These are phyloP conservation scores for Exophiala dermatitidis DNA, from an alignment of 2,329 filamentous ascomycete genomes.

Conservation along the genomic window DNA sequence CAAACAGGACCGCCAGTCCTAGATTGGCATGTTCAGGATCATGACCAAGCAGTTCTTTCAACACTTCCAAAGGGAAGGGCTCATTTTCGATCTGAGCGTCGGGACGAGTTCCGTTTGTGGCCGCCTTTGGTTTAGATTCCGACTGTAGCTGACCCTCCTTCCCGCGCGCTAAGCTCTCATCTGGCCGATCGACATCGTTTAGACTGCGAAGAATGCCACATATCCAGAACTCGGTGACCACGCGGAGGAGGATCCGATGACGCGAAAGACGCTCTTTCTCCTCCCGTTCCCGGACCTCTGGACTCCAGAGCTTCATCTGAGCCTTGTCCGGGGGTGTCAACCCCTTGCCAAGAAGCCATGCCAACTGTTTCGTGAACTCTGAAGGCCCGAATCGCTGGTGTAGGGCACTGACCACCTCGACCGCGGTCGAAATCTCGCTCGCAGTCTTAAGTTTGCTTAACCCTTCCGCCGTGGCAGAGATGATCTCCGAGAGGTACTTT, in stretches of 20 bases:
- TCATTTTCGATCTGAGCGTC: constrained; percentile 66
- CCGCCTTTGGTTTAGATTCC: constrained; percentile 52
- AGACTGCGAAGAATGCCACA: constrained; percentile 80
- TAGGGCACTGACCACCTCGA: constrained; percentile 89
- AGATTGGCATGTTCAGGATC: constrained; percentile 89
- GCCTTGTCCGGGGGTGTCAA: constrained; percentile 85
- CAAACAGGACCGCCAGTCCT: constrained; percentile 85
- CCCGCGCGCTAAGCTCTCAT: constrained; percentile 50
- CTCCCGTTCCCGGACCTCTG: constrained; percentile 84
- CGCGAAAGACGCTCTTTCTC: constrained; percentile 86
- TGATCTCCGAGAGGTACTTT: constrained; percentile 95
- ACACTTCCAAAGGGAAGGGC: constrained; percentile 91
- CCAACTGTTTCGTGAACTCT: constrained; percentile 86
- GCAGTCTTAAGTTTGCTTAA: constrained; percentile 85
- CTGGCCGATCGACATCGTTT: constrained; percentile 58
- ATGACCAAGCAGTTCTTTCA: constrained; percentile 91
- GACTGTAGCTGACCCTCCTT: constrained; percentile 44
- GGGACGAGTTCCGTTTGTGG: constrained; percentile 47
- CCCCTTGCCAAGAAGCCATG: constrained; percentile 85
- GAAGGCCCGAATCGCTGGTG: constrained; percentile 87
- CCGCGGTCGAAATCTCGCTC: constrained; percentile 82
- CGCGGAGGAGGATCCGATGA: constrained; percentile 76
- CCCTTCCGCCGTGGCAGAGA: constrained; percentile 90
- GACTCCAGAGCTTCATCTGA: constrained; percentile 66
- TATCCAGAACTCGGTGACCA: constrained; percentile 94